Evolutionary conservation across 208 protist genomes (phyloP), one percentile per base, ranked within the genome.

Genomic region (Trypanosoma platydactyli): DNA sequence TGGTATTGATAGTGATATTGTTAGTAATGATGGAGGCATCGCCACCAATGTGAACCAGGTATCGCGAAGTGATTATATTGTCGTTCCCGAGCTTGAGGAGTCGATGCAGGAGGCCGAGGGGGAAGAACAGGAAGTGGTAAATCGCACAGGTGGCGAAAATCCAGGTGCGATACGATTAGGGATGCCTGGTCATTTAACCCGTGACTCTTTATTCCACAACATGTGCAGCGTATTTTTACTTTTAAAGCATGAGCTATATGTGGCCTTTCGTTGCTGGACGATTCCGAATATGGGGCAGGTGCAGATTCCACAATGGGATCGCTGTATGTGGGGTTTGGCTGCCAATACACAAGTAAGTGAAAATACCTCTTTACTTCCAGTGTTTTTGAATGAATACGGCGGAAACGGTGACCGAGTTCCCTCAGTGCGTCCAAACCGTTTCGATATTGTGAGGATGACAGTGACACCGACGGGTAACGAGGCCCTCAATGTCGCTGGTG

Each of bases 251-350:
- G 20, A 35, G 1, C 51, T 73, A 0, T 18, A 54, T 24, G 13
- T 22, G 18, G 51, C 67, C 16, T 73, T 73, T 60, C 38, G 49
- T 30, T 22, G 20, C 22, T 73, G 69, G 69, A 53, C 3, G 9
- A 25, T 58, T 11, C 40, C 22, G 24, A 30, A 48, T 30, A 5
- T 25, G n/a, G 45, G 35, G 16, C 11, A 44, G 35, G 69, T 63
- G 27, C 69, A 75, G 24, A 50, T 59, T 16, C 56, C 69, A 16
- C 45, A 46, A 1, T 75, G 69, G 69, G 38, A 64, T 13, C 6
- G 27, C 1, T 75, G 69, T 40, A 50, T 5, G 1, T 75, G 27
- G 52, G 61, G 61, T 16, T 18, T 53, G 4, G 51, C 20, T 25
- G 30, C 38, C 0, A 1, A 15, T 27, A 11, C 29, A 11, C 40